Base-by-base conservation (phyloP, 768 basidiomycete species). In the Chalciporus piperatus region DNA sequence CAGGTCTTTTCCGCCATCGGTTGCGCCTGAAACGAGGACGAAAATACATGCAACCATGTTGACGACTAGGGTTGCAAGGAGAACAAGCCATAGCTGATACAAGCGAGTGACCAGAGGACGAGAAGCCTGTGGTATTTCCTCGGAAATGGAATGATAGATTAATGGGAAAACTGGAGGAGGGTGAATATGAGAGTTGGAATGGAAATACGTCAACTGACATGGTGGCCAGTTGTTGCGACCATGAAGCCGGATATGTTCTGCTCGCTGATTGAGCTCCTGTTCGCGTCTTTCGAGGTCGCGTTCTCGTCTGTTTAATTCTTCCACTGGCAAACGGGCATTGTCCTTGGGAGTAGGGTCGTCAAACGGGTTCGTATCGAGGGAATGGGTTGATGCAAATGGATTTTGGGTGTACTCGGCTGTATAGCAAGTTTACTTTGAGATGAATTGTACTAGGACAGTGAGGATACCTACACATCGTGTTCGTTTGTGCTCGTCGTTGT, bases 191-290 rank as follows among this genome's bases (percentile, higher is more conserved):
- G 60, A 47, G 56, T 35, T 46, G 47, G 33, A 0, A 32, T 58
- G 43, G 52, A 51, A 46, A 43, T 41, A 45, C 11, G 45, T 10
- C 42, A 35, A 75, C 89, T 65, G 60, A 89, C 93, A 95, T 13
- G 83, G 83, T 30, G 96, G 96, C 85, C 90, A 99, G 71, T 99
- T 99, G 67, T 90, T 95, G 58, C 84, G 82, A 33, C 92, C 92
- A 63, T 89, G 83, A 45, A 70, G 78, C 59, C 85, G 75, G 47
- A 92, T 78, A 58, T 84, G 74, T 43, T 90, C 84, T 19, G 84
- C 77, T 64, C 82, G 85, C 59, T 80, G 74, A 56, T 73, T 78
- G 53, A 92, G 76, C 59, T 92, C 90, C 41, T 78, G 72, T 64
- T 95, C 92, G 59, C 94, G 76, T 55, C 84, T 75, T 63, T 85